phyloP scores from a whole-genome alignment of 192 early-diverging fungal genomes.

The Spinellus fusiger region DNA sequence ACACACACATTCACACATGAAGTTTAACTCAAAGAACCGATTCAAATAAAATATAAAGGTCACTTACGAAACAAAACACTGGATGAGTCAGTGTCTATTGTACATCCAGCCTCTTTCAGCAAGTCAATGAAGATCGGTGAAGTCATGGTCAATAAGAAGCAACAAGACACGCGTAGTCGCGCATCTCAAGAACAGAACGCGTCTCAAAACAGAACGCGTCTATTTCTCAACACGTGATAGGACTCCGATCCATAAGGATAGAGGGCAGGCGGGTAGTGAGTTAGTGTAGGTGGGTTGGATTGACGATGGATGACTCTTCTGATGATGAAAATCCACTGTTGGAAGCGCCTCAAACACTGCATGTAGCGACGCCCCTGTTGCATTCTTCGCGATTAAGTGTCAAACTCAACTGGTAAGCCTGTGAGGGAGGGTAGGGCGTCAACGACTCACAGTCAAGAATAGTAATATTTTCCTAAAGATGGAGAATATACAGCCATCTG shows the following conservation, averaged over 20 bases:
- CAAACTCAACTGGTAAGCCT: slow-evolving; percentile 21
- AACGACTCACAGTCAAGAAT: background rate
- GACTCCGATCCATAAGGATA: background rate
- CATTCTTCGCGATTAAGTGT: slow-evolving; percentile 41
- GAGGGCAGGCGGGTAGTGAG: background rate
- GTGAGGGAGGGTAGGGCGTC: background rate
- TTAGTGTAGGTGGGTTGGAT: too few species aligned
- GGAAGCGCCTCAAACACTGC: slow-evolving; percentile 19
- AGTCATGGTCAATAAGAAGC: background rate
- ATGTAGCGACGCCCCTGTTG: slow-evolving; percentile 42
- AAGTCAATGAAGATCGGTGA: background rate
- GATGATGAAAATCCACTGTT: slow-evolving; percentile 11
- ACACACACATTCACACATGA: too few species aligned
- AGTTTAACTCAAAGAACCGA: too few species aligned
- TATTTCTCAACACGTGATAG: background rate
- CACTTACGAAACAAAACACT: background rate
- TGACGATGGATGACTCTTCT: slow-evolving; percentile 19
- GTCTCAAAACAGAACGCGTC: background rate
- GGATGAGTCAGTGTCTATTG: background rate
- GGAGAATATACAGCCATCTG: slow-evolving; percentile 69
- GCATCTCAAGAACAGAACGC: background rate
- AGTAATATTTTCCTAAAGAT: slow-evolving; percentile 72
- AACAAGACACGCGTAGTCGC: background rate
- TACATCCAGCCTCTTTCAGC: background rate
- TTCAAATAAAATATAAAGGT: background rate